Evolutionary conservation across 1,284 basidiomycete genomes (phyloP).

Genomic region (Waitea zeae): DNA sequence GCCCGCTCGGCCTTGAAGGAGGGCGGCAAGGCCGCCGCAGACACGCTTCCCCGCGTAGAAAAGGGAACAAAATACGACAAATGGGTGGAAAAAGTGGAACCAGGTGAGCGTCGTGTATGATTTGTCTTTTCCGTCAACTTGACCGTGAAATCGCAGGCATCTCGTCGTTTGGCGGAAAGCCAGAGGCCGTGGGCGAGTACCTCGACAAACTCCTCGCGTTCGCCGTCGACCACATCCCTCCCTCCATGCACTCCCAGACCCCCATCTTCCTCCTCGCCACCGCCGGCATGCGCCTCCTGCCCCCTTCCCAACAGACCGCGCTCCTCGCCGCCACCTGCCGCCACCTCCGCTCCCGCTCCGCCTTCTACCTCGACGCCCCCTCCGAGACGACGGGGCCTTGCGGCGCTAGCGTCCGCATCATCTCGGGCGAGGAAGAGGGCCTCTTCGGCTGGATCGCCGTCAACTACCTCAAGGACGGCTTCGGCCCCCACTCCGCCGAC

Average conservation of each 20-base stretch:
- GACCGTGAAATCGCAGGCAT: conserved; percentile 40
- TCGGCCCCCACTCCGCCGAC: conserved; percentile 41
- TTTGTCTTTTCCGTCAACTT: neutral
- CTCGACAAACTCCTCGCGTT: conserved; percentile 73
- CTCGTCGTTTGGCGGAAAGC: conserved; percentile 63
- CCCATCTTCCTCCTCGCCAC: conserved; percentile 93
- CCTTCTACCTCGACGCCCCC: conserved; percentile 53
- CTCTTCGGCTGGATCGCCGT: conserved; percentile 98
- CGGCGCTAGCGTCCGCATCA: conserved; percentile 82
- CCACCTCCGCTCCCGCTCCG: conserved; percentile 58
- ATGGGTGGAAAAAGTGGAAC: conserved; percentile 89
- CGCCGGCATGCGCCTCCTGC: conserved; percentile 89
- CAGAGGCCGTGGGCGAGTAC: conserved; percentile 58
- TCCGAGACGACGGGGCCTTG: conserved; percentile 63
- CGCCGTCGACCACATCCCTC: conserved; percentile 73
- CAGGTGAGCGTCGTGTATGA: conserved; percentile 53
- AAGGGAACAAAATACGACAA: conserved; percentile 74
- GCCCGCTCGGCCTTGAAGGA: conserved; percentile 35
- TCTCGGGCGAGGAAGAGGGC: conserved; percentile 96
- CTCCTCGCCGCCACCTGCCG: conserved; percentile 67
- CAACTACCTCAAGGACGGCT: conserved; percentile 99
- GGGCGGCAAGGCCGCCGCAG: conserved; percentile 24
- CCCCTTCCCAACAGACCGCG: conserved; percentile 47
- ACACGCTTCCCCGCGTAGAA: conserved; percentile 68
- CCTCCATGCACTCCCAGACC: conserved; percentile 66